These are phyloP conservation scores for Cladosporium cucumerinum DNA, from an alignment of 2,329 filamentous ascomycete genomes.

Conservation along the genomic window DNA sequence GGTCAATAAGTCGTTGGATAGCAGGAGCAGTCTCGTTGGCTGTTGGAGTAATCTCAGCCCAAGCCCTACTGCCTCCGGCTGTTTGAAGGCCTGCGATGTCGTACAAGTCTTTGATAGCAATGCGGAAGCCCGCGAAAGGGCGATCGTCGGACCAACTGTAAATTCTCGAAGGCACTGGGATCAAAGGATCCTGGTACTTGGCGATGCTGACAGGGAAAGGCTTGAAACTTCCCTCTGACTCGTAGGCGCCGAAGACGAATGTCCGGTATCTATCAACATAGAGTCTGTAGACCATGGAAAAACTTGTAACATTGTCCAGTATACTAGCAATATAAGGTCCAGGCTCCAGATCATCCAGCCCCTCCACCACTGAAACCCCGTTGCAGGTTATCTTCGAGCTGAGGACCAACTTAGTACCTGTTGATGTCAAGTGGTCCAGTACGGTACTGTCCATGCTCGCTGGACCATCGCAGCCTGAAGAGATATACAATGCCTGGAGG, in stretches of 20 bases:
- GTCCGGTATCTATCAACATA: constrained; percentile 33
- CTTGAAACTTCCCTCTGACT: constrained; percentile 22
- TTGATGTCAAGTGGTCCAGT: background rate
- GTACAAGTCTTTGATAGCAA: constrained; percentile 39
- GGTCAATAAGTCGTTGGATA: constrained; percentile 35
- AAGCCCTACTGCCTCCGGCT: constrained; percentile 35
- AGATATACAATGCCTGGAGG: constrained; percentile 26
- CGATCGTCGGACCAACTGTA: constrained; percentile 37
- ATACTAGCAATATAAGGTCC: constrained; percentile 30
- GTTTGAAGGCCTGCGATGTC: constrained; percentile 38
- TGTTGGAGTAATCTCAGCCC: constrained; percentile 24
- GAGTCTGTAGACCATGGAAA: constrained; percentile 32
- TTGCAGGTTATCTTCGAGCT: background rate
- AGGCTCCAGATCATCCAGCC: constrained; percentile 22
- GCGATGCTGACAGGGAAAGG: constrained; percentile 29
- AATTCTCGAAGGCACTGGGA: constrained; percentile 40
- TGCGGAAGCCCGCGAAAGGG: constrained; percentile 35
- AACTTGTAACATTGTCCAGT: constrained; percentile 17
- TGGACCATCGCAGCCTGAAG: constrained; percentile 30
- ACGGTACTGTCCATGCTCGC: constrained; percentile 27
- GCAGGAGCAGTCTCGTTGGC: constrained; percentile 33
- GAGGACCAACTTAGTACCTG: background rate
- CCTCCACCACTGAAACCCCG: background rate
- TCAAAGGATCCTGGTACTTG: constrained; percentile 31
- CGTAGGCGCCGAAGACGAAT: constrained; percentile 34